Percentiles rank a stretch among this genome's conserved stretches.
phyloP scores from a whole-genome alignment of 2,329 filamentous ascomycete genomes.

The Penicillium rolfsii region DNA sequence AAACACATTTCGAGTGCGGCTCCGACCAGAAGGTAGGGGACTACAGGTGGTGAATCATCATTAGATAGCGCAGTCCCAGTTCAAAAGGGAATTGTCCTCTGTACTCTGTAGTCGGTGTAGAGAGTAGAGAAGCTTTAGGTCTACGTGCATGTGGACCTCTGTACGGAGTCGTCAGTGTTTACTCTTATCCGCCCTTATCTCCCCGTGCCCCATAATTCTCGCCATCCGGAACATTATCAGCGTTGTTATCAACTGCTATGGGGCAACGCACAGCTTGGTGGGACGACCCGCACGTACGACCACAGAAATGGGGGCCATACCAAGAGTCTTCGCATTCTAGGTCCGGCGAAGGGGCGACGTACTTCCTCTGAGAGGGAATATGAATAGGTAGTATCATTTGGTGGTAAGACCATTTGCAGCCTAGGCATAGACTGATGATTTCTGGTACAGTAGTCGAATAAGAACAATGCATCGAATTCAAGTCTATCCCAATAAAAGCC shows the following conservation, averaged over 20 bases:
- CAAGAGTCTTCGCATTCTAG: neutral
- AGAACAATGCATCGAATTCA: neutral
- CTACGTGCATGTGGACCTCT: neutral
- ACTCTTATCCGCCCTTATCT: constrained; percentile 7
- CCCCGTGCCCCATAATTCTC: neutral
- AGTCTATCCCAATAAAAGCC: neutral
- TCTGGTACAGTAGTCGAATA: neutral
- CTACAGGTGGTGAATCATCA: neutral
- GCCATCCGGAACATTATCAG: neutral
- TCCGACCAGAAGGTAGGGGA: neutral
- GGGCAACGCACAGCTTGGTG: neutral
- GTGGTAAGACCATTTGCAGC: constrained; percentile 5
- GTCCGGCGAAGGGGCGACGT: neutral
- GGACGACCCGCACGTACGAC: neutral
- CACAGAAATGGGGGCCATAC: neutral
- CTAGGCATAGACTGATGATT: neutral
- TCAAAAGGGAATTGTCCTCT: neutral
- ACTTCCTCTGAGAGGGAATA: neutral
- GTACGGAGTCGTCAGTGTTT: neutral
- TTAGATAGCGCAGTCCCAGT: neutral
- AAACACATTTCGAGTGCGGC: constrained; percentile 2
- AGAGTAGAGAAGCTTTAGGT: neutral
- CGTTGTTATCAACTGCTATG: neutral
- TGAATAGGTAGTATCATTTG: neutral
- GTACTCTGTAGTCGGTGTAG: neutral